Evolutionary conservation across 2,329 filamentous ascomycete genomes (phyloP).

Genomic region (Ophiostoma triangulosporum): DNA sequence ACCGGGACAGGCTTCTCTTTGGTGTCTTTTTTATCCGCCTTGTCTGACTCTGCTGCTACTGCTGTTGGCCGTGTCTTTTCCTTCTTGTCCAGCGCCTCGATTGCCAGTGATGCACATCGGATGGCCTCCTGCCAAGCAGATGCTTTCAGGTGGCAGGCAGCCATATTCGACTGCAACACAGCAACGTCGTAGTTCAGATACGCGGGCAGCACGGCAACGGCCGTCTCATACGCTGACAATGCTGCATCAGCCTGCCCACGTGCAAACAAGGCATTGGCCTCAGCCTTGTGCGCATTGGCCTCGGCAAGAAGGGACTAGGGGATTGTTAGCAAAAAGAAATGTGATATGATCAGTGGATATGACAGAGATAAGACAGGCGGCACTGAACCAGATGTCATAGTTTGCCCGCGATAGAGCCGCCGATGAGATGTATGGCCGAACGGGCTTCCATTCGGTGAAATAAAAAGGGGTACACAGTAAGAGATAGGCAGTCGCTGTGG

Average conservation of each 20-base stretch:
- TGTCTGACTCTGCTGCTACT: not conserved
- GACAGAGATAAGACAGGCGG: too few species aligned
- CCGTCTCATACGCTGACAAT: conserved; percentile 70
- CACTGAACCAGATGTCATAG: not conserved
- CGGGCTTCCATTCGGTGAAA: not conserved
- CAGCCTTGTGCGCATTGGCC: conserved; percentile 57
- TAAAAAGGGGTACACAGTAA: too few species aligned
- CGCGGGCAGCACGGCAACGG: conserved; percentile 62
- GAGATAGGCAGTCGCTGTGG: too few species aligned
- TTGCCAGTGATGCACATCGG: conserved; percentile 54
- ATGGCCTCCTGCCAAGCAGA: conserved; percentile 75
- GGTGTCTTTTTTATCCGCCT: conserved; percentile 21
- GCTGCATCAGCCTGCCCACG: conserved; percentile 60
- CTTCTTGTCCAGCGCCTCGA: conserved; percentile 59
- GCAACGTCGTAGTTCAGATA: conserved; percentile 83
- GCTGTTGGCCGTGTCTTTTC: conserved; percentile 25
- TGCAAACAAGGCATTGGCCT: conserved; percentile 70
- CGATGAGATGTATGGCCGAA: not conserved
- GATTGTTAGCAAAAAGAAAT: conserved; percentile 21
- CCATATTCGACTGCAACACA: conserved; percentile 76
- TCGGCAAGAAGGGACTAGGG: conserved; percentile 49
- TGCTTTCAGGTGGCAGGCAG: conserved; percentile 77
- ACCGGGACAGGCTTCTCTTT: conserved; percentile 23
- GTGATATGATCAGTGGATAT: not conserved
- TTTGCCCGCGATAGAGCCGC: conserved; percentile 1